phyloP scores from a whole-genome alignment of 2,329 filamentous ascomycete genomes.

The Clarireedia paspali region DNA sequence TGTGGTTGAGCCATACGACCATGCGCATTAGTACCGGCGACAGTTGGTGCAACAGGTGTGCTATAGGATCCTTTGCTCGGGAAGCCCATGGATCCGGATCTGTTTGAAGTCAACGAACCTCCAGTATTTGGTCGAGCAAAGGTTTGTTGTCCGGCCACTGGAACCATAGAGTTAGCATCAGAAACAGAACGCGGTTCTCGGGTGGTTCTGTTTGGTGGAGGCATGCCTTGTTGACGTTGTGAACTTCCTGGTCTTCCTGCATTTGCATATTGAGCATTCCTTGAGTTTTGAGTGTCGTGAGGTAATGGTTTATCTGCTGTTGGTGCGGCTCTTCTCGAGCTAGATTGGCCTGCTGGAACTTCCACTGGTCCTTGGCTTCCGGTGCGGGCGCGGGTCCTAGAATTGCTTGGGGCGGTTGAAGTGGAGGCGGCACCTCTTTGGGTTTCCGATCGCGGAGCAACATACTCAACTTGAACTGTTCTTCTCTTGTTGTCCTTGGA shows the following conservation, averaged over 20 bases:
- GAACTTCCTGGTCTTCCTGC: slow-evolving; percentile 29
- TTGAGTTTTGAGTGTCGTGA: slow-evolving; percentile 44
- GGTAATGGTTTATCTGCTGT: slow-evolving; percentile 52
- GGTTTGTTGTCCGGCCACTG: slow-evolving; percentile 32
- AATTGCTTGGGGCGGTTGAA: slow-evolving; percentile 25
- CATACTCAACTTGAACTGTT: slow-evolving; percentile 96
- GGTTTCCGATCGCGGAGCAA: slow-evolving; percentile 82
- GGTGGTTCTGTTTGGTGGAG: slow-evolving; percentile 37
- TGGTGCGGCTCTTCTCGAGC: slow-evolving; percentile 31
- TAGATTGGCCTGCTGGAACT: slow-evolving; percentile 23
- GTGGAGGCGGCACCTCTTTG: slow-evolving; percentile 45
- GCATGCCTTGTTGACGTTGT: slow-evolving; percentile 34
- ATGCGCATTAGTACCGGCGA: slow-evolving; percentile 82
- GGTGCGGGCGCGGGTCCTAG: slow-evolving; percentile 46
- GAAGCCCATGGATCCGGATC: slow-evolving; percentile 43
- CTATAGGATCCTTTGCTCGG: slow-evolving; percentile 77
- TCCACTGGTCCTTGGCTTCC: slow-evolving; percentile 47
- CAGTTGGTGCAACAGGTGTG: slow-evolving; percentile 77
- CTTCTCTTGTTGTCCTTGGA: slow-evolving; percentile 80
- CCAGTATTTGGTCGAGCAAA: slow-evolving; percentile 67
- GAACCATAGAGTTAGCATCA: slow-evolving; percentile 46
- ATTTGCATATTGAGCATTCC: slow-evolving; percentile 43
- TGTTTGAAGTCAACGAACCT: slow-evolving; percentile 65
- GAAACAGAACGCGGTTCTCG: slow-evolving; percentile 47
- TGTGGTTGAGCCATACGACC: slow-evolving; percentile 79